Conservation (phyloP, 768 basidiomycete genomes). For the Amanita rubescens region DNA sequence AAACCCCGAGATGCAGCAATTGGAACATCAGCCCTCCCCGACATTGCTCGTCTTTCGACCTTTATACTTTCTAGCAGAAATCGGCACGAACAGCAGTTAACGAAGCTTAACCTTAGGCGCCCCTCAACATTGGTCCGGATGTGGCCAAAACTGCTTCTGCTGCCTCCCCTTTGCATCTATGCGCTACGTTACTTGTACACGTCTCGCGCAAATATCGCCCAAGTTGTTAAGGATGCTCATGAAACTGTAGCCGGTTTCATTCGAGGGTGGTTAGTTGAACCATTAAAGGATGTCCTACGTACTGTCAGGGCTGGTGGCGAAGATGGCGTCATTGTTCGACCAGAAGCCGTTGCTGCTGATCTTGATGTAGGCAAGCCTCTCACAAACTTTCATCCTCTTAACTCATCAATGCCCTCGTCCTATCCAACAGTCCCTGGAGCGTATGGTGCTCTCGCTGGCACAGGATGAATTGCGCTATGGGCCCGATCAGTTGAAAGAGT, state of each 20-base stretch:
- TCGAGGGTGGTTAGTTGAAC: constrained; percentile 79
- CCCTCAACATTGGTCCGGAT: constrained; percentile 62
- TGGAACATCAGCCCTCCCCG: neutral
- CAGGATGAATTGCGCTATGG: constrained; percentile 69
- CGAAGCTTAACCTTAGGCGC: constrained; percentile 40
- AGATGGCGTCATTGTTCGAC: constrained; percentile 64
- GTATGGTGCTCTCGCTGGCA: constrained; percentile 86
- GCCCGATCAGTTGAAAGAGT: constrained; percentile 50
- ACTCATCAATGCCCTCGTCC: neutral
- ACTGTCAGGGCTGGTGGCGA: constrained; percentile 82
- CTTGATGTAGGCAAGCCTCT: constrained; percentile 48
- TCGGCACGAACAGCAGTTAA: constrained; percentile 14
- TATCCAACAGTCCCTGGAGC: constrained; percentile 66
- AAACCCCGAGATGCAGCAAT: neutral
- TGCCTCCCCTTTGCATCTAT: constrained; percentile 63
- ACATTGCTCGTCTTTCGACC: neutral
- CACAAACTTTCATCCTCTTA: neutral
- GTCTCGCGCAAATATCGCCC: constrained; percentile 49
- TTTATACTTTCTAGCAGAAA: constrained; percentile 23
- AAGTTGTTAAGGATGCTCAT: constrained; percentile 49
- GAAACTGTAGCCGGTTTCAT: constrained; percentile 71
- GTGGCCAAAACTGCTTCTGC: constrained; percentile 78
- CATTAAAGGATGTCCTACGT: constrained; percentile 70
- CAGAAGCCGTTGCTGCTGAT: constrained; percentile 80
- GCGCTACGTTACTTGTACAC: constrained; percentile 42